Base-by-base conservation (phyloP, 495 filamentous ascomycete genomes). In the Peziza echinospora region DNA sequence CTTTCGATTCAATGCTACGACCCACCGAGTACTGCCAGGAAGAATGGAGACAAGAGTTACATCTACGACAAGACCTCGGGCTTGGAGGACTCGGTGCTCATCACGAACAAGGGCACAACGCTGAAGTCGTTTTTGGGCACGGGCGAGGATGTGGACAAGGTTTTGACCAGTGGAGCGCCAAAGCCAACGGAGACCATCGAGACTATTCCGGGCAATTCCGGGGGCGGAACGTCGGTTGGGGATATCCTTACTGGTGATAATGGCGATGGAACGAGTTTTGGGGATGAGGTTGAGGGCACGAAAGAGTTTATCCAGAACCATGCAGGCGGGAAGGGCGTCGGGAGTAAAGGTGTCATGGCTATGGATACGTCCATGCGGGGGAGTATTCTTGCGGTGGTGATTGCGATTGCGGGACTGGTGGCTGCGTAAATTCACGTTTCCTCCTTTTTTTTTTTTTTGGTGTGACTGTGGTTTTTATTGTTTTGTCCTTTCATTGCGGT, bases 1-100 rank as follows among this genome's bases (percentile, higher is more conserved):
- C 73, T 97, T 48, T 72, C 64, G 22, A 76, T 97, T 17, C 60
- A 82, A 47, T 97, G 89, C 77, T 96, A 83, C 65, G 65, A 82
- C 50, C 70, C 83, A 17, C 75, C 78, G 11, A 60, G 60, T 11
- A 48, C 53, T 2, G 70, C 67, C 1, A 73, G 73, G 46, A 76
- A 74, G 57, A 69, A 67, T 42, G 67, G 65, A 21, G 54, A 51
- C 16, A 71, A 69, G 46, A 76, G 78, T 22, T 97, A 97, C 67
- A 68, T 76, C 50, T 93, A 82, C 66, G 77, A 73, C 53, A 60
- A 72, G 56, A 59, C 61, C 16, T 58, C 65, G 1, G 84, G 71
- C 44, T 71, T 80, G 25, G 82, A 93, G 62, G 63, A 73, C 64
- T 80, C 82, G 9, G 68, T 96, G 43, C 67, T 75, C 34, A 74